A percentile compares a stretch with the other conserved stretches of the same genome.
phyloP scores from a whole-genome alignment of 495 filamentous ascomycete species.

The Hypoxylon fuscum region DNA sequence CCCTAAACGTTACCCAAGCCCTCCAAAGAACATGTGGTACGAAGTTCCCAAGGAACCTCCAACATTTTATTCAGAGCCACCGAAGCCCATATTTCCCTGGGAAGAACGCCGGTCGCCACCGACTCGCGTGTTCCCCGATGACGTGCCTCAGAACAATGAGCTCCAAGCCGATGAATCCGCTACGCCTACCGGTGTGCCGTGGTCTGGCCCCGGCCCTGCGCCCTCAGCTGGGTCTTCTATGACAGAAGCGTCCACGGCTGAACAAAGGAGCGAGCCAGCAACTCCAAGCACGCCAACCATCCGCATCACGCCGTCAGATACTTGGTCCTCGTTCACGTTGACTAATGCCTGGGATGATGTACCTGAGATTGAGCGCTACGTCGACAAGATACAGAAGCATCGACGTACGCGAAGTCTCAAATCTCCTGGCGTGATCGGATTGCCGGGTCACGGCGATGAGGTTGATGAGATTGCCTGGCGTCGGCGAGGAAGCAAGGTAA shows the following conservation, averaged over 20 bases:
- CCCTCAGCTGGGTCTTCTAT: slow-evolving; percentile 45
- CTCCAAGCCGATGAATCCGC: slow-evolving; percentile 5
- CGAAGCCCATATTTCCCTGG: slow-evolving; percentile 85
- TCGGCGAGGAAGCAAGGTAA: slow-evolving; percentile 69
- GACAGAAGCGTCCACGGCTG: slow-evolving; percentile 47
- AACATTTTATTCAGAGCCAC: slow-evolving; percentile 62
- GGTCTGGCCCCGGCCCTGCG: slow-evolving; percentile 35
- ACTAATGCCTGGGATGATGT: slow-evolving; percentile 91
- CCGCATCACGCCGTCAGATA: slow-evolving; percentile 55
- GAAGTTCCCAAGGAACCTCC: slow-evolving; percentile 72
- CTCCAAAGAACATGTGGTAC: slow-evolving; percentile 86
- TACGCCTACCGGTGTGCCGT: slow-evolving; percentile 30
- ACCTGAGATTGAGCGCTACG: slow-evolving; percentile 82
- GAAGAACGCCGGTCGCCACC: slow-evolving; percentile 71
- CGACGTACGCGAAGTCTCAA: slow-evolving; percentile 63
- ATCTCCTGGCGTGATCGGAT: slow-evolving; percentile 17
- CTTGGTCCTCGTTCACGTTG: slow-evolving; percentile 70
- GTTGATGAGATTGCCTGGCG: slow-evolving; percentile 43
- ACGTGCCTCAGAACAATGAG: slow-evolving; percentile 26
- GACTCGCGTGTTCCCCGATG: slow-evolving; percentile 73
- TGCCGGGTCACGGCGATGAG: slow-evolving; percentile 27
- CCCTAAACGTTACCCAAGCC: slow-evolving; percentile 78
- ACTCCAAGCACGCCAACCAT: slow-evolving; percentile 60
- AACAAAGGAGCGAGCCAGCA: slow-evolving; percentile 50
- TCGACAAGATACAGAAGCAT: slow-evolving; percentile 72